Base-by-base conservation (phyloP, 768 basidiomycete genomes). In the Cystofilobasidium capitatum region DNA sequence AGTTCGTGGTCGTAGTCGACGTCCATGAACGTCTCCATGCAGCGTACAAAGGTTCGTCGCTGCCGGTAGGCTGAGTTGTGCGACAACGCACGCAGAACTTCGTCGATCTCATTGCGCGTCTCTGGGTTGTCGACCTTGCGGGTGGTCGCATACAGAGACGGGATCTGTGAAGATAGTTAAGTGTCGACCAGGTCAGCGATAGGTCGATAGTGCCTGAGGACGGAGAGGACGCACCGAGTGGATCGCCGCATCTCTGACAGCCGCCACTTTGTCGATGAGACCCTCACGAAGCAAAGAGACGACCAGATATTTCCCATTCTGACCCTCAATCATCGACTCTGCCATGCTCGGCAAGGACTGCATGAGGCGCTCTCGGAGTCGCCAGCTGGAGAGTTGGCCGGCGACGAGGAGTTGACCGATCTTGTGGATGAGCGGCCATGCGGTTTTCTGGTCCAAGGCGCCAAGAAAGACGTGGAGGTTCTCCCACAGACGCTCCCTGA, bases 171-270 rank as follows among this genome's bases (percentile, higher is more conserved):
- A 37, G 63, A 72, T 37, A 67, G 57, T 8, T 72, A 22, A 37
- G 26, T 14, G 76, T 35, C 73, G 72, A 72, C 74, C 70, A 35
- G 57, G n/a, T n/a, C n/a, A n/a, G n/a, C n/a, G n/a, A n/a, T n/a
- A n/a, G n/a, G n/a, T n/a, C n/a, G n/a, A n/a, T n/a, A n/a, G n/a
- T 65, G 26, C 17, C 31, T 12, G 22, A 13, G 16, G n/a, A n/a
- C n/a, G n/a, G 49, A 8, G 5, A 33, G 10, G 9, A 81, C 91
- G 77, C 75, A 90, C 88, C 72, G 79, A 79, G 44, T 77, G 74
- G 29, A 89, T 81, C 1, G 86, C 88, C 44, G 84, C 83, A 73
- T 90, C 88, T 62, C 93, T 80, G 5, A 98, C 91, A 40, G 87
- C 85, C n/a, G 90, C 87, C 62, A 89, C 88, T 22, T 78, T 79